These are phyloP conservation scores for Flammula alnicola DNA, from an alignment of 1,284 basidiomycete species.

Conservation along the genomic window DNA sequence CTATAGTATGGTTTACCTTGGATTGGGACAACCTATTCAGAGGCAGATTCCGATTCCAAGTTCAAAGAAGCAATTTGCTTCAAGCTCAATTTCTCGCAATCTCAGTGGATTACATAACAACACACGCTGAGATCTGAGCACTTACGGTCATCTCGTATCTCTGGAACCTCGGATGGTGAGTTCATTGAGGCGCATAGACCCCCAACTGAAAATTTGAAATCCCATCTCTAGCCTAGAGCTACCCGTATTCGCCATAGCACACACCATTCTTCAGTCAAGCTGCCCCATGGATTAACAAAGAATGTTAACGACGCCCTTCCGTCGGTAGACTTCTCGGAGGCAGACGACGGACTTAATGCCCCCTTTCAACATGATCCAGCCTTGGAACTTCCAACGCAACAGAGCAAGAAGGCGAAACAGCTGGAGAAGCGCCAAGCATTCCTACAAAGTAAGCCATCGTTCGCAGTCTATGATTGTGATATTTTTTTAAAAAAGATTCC, in stretches of 20 bases:
- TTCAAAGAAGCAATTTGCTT: too few species aligned
- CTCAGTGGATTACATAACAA: too few species aligned
- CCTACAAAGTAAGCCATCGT: conserved; percentile 53
- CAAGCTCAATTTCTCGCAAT: too few species aligned
- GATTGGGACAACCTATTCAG: too few species aligned
- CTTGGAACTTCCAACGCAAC: conserved; percentile 9
- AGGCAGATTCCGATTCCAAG: too few species aligned
- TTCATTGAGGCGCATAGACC: neutral
- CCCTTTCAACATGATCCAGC: neutral
- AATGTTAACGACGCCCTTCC: conserved; percentile 9
- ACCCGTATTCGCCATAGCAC: conserved; percentile 18
- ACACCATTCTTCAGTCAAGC: conserved; percentile 26
- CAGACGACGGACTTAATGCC: neutral
- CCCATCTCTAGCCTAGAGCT: conserved; percentile 23
- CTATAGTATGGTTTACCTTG: too few species aligned
- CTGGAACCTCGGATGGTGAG: conserved; percentile 1
- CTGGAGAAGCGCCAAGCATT: conserved; percentile 70
- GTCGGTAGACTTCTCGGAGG: conserved; percentile 7
- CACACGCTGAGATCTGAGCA: too few species aligned
- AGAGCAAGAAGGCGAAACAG: conserved; percentile 74
- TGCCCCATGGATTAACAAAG: too few species aligned
- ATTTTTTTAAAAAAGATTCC: conserved; percentile 1
- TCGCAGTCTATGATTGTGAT: neutral
- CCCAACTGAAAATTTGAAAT: neutral
- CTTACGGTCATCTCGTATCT: neutral